These are phyloP conservation scores for Pyrrhoderma noxium DNA, from an alignment of 1,284 basidiomycete species.

Conservation along the genomic window DNA sequence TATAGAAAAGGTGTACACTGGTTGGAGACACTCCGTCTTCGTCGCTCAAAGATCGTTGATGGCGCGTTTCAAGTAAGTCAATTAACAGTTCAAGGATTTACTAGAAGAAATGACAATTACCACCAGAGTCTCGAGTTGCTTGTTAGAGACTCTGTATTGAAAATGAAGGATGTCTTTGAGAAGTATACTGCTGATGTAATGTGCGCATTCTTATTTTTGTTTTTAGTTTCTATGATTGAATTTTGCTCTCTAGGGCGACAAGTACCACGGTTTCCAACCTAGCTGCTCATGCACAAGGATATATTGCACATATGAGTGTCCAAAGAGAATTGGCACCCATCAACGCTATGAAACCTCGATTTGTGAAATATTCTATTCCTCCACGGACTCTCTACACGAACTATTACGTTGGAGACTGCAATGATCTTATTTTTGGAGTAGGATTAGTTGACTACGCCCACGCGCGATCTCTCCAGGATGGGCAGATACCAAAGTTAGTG, in stretches of 20 bases:
- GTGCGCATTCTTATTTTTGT: conserved; percentile 35
- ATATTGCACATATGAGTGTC: conserved; percentile 61
- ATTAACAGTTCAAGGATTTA: conserved; percentile 17
- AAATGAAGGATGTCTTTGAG: conserved; percentile 58
- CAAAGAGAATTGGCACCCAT: conserved; percentile 60
- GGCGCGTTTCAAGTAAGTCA: conserved; percentile 62
- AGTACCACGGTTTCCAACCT: conserved; percentile 62
- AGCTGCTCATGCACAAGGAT: conserved; percentile 45
- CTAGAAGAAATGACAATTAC: conserved; percentile 20
- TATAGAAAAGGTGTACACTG: conserved; percentile 91
- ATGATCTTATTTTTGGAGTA: conserved; percentile 88
- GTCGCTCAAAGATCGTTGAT: conserved; percentile 76
- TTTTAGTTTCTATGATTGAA: conserved; percentile 5
- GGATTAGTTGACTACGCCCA: conserved; percentile 90
- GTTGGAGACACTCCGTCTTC: conserved; percentile 84
- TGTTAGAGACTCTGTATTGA: conserved; percentile 63
- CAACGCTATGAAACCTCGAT: conserved; percentile 46
- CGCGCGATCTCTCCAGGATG: conserved; percentile 65
- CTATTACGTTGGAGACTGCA: conserved; percentile 81
- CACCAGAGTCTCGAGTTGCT: conserved; percentile 73
- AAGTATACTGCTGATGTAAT: conserved; percentile 73
- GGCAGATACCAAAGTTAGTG: conserved; percentile 79
- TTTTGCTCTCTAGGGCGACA: conserved; percentile 45
- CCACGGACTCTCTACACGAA: conserved; percentile 70
- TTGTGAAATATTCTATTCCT: conserved; percentile 54